Conservation (phyloP, 2,329 filamentous ascomycete genomes). For the Claviceps quebecensis region DNA sequence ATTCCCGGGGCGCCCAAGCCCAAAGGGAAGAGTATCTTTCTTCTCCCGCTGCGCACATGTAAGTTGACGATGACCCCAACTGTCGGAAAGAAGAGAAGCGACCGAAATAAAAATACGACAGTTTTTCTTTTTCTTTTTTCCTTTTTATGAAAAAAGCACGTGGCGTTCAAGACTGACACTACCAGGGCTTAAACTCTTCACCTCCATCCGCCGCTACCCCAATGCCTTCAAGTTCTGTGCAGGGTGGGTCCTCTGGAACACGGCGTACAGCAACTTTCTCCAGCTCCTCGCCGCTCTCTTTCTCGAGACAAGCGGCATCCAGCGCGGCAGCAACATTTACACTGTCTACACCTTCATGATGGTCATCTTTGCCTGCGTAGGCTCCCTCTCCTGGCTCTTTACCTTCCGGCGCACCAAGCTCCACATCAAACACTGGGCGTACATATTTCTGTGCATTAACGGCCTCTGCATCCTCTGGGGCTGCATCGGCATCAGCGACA, state of each 20-base stretch:
- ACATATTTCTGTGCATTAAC: slow-evolving; percentile 9
- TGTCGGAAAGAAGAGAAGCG: background rate
- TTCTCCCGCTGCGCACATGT: slow-evolving; percentile 10
- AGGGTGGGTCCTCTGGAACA: slow-evolving; percentile 11
- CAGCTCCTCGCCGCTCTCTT: slow-evolving; percentile 8
- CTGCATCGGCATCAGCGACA: slow-evolving; percentile 9
- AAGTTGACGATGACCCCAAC: background rate
- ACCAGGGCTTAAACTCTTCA: slow-evolving; percentile 8
- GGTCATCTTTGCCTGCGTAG: slow-evolving; percentile 9
- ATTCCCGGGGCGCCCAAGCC: slow-evolving; percentile 7
- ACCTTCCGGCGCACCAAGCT: slow-evolving; percentile 4
- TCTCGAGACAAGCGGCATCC: slow-evolving; percentile 9
- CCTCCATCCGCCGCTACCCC: slow-evolving; percentile 9
- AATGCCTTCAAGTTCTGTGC: slow-evolving; percentile 12
- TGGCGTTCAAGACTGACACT: background rate
- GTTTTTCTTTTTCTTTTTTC: too few species aligned
- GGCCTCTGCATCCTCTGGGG: slow-evolving; percentile 10
- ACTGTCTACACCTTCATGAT: slow-evolving; percentile 10
- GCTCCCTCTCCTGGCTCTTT: slow-evolving; percentile 9
- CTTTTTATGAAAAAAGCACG: too few species aligned
- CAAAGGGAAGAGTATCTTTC: slow-evolving; percentile 6
- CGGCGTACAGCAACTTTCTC: slow-evolving; percentile 9
- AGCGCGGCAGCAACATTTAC: slow-evolving; percentile 8
- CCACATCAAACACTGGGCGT: slow-evolving; percentile 9
- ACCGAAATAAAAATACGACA: too few species aligned